Evolutionary conservation across 2,329 filamentous ascomycete genomes (phyloP).

Genomic region (Rosellinia necatrix): DNA sequence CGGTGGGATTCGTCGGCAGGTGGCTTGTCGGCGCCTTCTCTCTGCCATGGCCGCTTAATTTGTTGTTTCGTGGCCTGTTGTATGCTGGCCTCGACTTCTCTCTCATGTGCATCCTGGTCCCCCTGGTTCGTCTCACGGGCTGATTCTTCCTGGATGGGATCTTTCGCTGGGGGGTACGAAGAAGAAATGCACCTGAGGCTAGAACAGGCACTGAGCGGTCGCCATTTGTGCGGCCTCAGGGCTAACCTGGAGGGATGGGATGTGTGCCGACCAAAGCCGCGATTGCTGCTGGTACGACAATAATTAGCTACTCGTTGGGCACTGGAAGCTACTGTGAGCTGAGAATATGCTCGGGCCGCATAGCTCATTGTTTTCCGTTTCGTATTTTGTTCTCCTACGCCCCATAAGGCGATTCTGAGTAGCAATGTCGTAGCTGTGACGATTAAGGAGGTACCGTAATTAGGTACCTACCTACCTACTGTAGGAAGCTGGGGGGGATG

Average conservation of each 20-base stretch:
- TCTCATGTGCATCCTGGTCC: conserved; percentile 38
- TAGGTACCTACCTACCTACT: too few relatives aligned
- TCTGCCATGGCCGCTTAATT: conserved; percentile 64
- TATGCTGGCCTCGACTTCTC: conserved; percentile 42
- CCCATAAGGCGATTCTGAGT: conserved; percentile 7
- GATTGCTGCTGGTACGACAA: conserved; percentile 8
- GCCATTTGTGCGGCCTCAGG: neutral
- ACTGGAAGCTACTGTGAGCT: conserved; percentile 30
- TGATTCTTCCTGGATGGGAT: conserved; percentile 30
- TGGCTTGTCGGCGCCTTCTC: conserved; percentile 62
- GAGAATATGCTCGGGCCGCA: conserved; percentile 36
- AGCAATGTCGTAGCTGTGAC: conserved; percentile 6
- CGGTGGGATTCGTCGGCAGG: conserved; percentile 57
- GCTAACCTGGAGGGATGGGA: neutral
- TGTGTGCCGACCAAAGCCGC: neutral
- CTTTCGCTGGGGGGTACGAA: conserved; percentile 22
- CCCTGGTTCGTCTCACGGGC: conserved; percentile 35
- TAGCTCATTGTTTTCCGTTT: conserved; percentile 38
- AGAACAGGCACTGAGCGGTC: neutral
- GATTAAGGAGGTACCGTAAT: too few relatives aligned
- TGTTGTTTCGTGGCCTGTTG: conserved; percentile 56
- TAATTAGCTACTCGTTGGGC: conserved; percentile 24
- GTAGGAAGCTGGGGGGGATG: too few relatives aligned
- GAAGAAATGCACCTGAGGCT: conserved; percentile 25
- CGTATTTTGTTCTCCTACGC: too few relatives aligned